Evolutionary conservation across 352 stramenopile species (phyloP).

Genomic region (Pythium phragmiticola): DNA sequence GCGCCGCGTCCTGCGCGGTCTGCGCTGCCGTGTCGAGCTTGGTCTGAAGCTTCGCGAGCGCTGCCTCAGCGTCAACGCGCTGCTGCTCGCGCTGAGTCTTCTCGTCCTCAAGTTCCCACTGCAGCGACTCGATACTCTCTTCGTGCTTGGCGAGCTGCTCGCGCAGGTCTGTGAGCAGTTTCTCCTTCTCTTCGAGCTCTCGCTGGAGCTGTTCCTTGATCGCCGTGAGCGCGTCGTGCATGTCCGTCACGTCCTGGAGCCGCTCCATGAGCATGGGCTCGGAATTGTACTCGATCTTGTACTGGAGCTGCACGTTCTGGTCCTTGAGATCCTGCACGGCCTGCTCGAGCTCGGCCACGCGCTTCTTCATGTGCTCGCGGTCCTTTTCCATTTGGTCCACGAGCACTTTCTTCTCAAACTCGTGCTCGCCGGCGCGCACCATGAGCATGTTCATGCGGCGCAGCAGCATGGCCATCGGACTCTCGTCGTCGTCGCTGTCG

Average conservation of each 20-base stretch:
- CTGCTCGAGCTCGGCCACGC: constrained; percentile 48
- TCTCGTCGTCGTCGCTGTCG: constrained; percentile 37
- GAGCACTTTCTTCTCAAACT: constrained; percentile 87
- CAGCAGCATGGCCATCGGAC: constrained; percentile 73
- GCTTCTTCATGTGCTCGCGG: constrained; percentile 39
- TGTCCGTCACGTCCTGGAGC: constrained; percentile 78
- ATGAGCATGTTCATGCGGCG: constrained; percentile 82
- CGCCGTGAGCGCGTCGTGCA: constrained; percentile 65
- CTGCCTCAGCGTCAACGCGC: constrained; percentile 2
- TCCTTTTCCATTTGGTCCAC: constrained; percentile 85
- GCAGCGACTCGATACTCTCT: constrained; percentile 37
- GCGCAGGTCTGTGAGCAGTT: constrained; percentile 40
- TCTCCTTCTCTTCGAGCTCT: constrained; percentile 70
- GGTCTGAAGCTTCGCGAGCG: constrained; percentile 3
- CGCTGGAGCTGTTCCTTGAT: constrained; percentile 72
- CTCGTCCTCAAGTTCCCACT: constrained; percentile 63
- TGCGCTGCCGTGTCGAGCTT: constrained; percentile 10
- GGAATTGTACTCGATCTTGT: constrained; percentile 80
- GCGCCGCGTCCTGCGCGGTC: constrained; percentile 8
- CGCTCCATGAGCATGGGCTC: constrained; percentile 82
- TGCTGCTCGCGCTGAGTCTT: constrained; percentile 14
- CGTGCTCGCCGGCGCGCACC: constrained; percentile 81
- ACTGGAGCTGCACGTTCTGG: constrained; percentile 82
- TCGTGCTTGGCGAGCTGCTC: constrained; percentile 29
- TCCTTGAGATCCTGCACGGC: constrained; percentile 73